Percentiles rank a stretch among this genome's conserved stretches.
These are phyloP conservation scores for Paecilomyces sp. DNA, from an alignment of 2,329 filamentous ascomycete species.

Conservation along the genomic window DNA sequence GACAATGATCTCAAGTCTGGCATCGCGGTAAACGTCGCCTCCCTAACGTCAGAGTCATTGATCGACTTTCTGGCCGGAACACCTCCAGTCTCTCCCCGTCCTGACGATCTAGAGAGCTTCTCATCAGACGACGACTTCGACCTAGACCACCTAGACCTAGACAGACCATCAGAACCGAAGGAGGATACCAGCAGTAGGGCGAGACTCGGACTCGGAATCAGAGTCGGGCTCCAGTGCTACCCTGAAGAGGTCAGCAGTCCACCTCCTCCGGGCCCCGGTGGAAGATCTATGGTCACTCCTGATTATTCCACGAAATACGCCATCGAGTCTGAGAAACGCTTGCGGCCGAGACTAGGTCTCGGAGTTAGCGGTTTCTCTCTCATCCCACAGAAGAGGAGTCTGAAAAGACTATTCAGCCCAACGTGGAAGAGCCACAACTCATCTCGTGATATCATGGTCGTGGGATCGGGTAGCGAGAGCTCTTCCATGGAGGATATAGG, in stretches of 20 bases:
- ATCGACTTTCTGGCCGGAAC: slow-evolving; percentile 13
- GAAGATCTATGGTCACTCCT: slow-evolving; percentile 14
- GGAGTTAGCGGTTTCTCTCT: background rate
- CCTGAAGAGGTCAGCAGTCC: slow-evolving; percentile 9
- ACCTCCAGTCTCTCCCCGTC: slow-evolving; percentile 10
- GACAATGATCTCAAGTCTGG: background rate
- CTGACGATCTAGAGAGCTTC: background rate
- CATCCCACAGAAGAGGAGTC: background rate
- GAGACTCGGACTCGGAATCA: slow-evolving; percentile 6
- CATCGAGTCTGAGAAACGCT: slow-evolving; percentile 12
- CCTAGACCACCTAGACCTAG: background rate
- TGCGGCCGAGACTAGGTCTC: background rate
- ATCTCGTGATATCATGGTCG: background rate
- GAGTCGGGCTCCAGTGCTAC: slow-evolving; percentile 6
- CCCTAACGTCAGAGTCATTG: slow-evolving; percentile 2
- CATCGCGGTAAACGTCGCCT: background rate
- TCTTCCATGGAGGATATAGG: background rate
- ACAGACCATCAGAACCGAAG: slow-evolving; percentile 2
- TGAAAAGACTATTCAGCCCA: background rate
- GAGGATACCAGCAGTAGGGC: slow-evolving; percentile 4
- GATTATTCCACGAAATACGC: slow-evolving; percentile 12
- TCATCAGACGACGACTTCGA: background rate
- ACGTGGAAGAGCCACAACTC: background rate
- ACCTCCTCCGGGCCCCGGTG: slow-evolving; percentile 12
- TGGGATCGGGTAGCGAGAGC: slow-evolving; percentile 1